Base-by-base conservation (phyloP, 768 basidiomycete species). In the Lyophyllum decastes region DNA sequence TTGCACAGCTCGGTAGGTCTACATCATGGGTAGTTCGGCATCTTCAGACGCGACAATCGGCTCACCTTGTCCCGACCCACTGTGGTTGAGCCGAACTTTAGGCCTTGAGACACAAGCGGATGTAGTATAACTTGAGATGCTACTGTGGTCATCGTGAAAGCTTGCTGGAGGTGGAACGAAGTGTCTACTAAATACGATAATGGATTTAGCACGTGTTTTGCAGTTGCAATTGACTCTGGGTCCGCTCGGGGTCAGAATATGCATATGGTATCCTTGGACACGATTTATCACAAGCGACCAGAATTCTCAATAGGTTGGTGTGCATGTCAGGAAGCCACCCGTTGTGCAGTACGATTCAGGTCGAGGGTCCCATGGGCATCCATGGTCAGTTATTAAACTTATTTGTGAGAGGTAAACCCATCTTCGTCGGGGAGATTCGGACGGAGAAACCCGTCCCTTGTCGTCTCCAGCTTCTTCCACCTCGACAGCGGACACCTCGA, bases 1-100 rank as follows among this genome's bases (percentile, higher is more conserved):
- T 76, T 99, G 97, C 53, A 94, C 71, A 21, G 91, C 84, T 62
- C 96, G 88, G 74, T 98, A 98, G 16, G 86, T 78, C 95, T 97
- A 52, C 40, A 10, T n/a, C 19, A 11, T 26, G n/a, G 14, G 22
- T 25, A 55, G 46, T 1, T 41, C 4, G 8, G 34, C 33, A 59
- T 44, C 27, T 50, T 41, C 22, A 9, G 41, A 17, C 21, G 25
- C 43, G 34, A 40, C 59, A 22, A 43, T 24, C 43, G 54, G 56
- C 72, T 55, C 64, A 86, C 94, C 87, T 99, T 98, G 79, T 98
- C 96, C 49, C 95, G 81, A 10, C 95, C 96, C 30, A 90, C 69
- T 16, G 92, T 97, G 0, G 94, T 94, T 19, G 82, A 81, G 48
- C 88, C 82, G 49, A 90, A 85, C 69, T 89, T 92, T 70, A 98